Base-by-base conservation (phyloP, 768 basidiomycete genomes). In the Auricularia cornea region DNA sequence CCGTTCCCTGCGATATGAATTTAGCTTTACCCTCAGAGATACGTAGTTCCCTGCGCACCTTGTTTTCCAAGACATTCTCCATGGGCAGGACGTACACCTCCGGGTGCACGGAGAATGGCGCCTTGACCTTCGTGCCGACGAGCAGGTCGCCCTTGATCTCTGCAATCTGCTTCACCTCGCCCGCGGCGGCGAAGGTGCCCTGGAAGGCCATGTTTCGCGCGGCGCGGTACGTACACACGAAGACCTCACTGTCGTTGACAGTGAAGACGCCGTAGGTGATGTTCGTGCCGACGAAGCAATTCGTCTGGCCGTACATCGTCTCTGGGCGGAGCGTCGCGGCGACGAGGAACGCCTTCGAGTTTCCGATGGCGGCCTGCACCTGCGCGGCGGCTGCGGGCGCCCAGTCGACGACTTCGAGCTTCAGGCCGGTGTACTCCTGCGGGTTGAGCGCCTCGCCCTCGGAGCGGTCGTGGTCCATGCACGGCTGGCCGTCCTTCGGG, bases 251-350 rank as follows among this genome's bases (percentile, higher is more conserved):
- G 75, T 90, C 89, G 71, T 90, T 92, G 60, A 87, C 83, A n/a
- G 89, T 87, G 73, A 90, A 98, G 35, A 99, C 77, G 40, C 94
- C 94, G 72, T 99, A 99, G 66, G 91, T 93, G 78, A 98, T 86
- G 51, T 80, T 75, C 0, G 92, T 85, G 41, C 94, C 92, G 60
- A 99, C 94, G 72, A 94, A 99, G 75, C 94, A 94, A 73, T 98
- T 98, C 2, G 95, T 98, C 77, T 98, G 95, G 28, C 96, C 97
- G 73, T 98, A 96, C 97, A 98, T 96, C 0, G 97, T 99, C 77
- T 99, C 97, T 0, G 97, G 92, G 51, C 97, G 84, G 63, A 99
- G 79, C 2, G 97, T 98, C 23, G 96, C 97, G 56, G 97, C 94
- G n/a, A 97, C 92, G 70, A 99, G 77, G 75, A 80, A 96, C 1